phyloP scores from a whole-genome alignment of 2,329 filamentous ascomycete genomes.

The Penicillium nordicum region DNA sequence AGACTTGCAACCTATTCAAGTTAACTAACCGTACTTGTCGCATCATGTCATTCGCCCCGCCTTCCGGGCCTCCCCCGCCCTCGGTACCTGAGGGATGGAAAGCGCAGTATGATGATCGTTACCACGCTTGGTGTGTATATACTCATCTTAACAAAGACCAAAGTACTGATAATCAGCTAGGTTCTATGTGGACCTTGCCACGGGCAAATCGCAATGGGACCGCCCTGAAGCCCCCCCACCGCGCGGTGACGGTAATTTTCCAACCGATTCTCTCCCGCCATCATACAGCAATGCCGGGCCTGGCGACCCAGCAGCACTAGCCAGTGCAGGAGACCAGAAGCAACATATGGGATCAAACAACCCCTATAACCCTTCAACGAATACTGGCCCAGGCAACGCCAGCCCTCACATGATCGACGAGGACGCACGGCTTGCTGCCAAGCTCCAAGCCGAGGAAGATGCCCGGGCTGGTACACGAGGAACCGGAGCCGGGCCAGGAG shows the following conservation, averaged over 20 bases:
- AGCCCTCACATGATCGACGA: slow-evolving; percentile 49
- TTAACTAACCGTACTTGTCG: neutral
- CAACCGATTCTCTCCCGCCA: slow-evolving; percentile 45
- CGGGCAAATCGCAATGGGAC: slow-evolving; percentile 89
- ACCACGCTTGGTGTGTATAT: slow-evolving; percentile 68
- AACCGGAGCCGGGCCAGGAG: neutral
- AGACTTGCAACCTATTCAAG: neutral
- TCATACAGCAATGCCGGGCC: slow-evolving; percentile 59
- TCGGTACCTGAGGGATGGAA: slow-evolving; percentile 76
- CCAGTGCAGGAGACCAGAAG: slow-evolving; percentile 43
- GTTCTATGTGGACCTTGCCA: slow-evolving; percentile 89
- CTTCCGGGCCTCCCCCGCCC: slow-evolving; percentile 55
- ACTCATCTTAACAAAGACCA: neutral
- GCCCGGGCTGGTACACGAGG: slow-evolving; percentile 48
- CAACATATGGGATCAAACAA: slow-evolving; percentile 62
- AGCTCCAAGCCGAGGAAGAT: slow-evolving; percentile 81
- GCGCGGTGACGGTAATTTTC: slow-evolving; percentile 32
- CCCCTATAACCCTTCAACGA: slow-evolving; percentile 55
- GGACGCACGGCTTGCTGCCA: slow-evolving; percentile 71
- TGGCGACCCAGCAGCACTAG: slow-evolving; percentile 40
- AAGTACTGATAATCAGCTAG: slow-evolving; percentile 41
- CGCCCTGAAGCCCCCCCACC: slow-evolving; percentile 68
- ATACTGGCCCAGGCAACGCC: neutral
- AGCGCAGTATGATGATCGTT: slow-evolving; percentile 80
- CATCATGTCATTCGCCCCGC: slow-evolving; percentile 42